Conservation (phyloP, 1,139 yeast genomes). For the Blastobotrys indianensis region DNA sequence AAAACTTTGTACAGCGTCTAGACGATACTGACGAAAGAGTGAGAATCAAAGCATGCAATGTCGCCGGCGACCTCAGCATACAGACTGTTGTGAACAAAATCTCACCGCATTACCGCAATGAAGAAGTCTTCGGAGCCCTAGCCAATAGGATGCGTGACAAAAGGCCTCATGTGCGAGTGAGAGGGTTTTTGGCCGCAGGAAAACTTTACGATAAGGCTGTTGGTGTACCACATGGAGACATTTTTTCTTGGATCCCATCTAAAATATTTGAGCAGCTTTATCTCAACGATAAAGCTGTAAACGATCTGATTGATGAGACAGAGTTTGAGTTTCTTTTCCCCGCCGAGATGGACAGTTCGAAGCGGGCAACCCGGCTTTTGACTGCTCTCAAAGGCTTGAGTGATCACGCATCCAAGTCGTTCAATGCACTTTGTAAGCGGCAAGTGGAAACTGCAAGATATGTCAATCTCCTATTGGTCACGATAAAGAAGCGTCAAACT, state of each 20-base stretch:
- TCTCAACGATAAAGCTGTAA: constrained; percentile 66
- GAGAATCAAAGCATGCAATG: constrained; percentile 53
- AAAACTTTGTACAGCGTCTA: constrained; percentile 60
- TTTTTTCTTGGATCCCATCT: constrained; percentile 55
- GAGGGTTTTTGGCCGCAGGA: constrained; percentile 53
- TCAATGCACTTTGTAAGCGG: constrained; percentile 61
- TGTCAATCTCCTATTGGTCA: constrained; percentile 14
- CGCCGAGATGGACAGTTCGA: constrained; percentile 40
- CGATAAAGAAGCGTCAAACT: constrained; percentile 21
- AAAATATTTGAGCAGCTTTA: constrained; percentile 61
- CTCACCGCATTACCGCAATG: constrained; percentile 33
- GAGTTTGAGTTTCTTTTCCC: constrained; percentile 61
- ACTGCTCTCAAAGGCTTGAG: constrained; percentile 46
- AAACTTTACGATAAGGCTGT: constrained; percentile 42
- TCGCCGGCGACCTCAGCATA: constrained; percentile 40
- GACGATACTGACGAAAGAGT: constrained; percentile 75
- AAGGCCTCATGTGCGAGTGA: constrained; percentile 56
- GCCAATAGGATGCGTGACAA: constrained; percentile 56
- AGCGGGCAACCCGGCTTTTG: constrained; percentile 51
- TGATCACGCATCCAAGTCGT: constrained; percentile 58
- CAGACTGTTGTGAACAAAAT: constrained; percentile 27
- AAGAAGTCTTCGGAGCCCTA: constrained; percentile 28
- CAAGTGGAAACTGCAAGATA: constrained; percentile 37
- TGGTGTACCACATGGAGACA: constrained; percentile 14
- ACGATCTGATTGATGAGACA: constrained; percentile 58